Evolutionary conservation across 148 eudicot species (phyloP).

Genomic region (Heliosperma pusillum): DNA sequence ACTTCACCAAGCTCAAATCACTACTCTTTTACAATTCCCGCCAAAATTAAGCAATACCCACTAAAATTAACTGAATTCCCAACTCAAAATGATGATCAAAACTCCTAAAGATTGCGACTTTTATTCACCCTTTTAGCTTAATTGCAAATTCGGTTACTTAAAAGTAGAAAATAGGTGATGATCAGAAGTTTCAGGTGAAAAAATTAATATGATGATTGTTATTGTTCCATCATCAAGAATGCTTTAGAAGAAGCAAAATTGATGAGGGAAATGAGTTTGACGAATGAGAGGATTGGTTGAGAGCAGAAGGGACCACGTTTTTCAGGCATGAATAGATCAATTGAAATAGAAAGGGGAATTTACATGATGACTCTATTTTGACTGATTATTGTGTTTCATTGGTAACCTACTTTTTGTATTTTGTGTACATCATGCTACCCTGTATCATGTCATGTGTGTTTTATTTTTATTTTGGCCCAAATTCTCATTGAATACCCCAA

Average conservation of each 20-base stretch:
- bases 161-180: neutral
- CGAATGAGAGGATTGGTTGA: neutral
- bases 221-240: neutral
- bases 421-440: too few species aligned
- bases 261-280: constrained; percentile 10
- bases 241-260: neutral
- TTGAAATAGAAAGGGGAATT: neutral
- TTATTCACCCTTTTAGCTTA: neutral
- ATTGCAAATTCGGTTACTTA: neutral
- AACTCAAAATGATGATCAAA: neutral
- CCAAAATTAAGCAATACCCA: constrained; percentile 22
- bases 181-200: neutral
- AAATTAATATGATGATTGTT: neutral
- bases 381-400: neutral
- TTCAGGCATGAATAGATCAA: neutral
- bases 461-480: too few species aligned
- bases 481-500: too few species aligned
- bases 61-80: constrained; percentile 2
- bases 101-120: neutral
- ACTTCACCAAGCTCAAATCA: too few species aligned
- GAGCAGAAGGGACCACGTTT: neutral
- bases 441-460: too few species aligned
- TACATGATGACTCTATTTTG: neutral
- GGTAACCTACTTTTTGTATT: too few species aligned
- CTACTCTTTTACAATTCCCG: neutral